These are phyloP conservation scores for Striga asiatica DNA, from an alignment of 257 asterid genomes.

Conservation along the genomic window DNA sequence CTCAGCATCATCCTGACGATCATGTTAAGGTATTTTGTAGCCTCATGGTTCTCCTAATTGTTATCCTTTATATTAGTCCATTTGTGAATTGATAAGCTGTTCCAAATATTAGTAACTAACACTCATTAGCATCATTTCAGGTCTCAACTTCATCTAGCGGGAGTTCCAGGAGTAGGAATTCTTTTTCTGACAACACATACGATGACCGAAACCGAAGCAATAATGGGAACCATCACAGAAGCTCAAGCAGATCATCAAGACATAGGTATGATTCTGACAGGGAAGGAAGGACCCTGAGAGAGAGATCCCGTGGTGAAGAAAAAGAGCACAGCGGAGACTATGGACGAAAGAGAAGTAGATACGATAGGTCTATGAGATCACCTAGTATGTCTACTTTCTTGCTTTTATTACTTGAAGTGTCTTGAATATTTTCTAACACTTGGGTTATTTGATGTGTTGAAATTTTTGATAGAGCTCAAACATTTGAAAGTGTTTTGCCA, in stretches of 20 bases:
- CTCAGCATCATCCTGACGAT: background rate
- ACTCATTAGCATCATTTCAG: background rate
- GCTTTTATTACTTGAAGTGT: background rate
- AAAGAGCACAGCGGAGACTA: constrained; percentile 33
- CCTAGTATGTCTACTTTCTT: constrained; percentile 47
- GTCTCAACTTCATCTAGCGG: background rate
- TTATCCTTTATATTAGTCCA: background rate
- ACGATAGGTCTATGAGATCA: constrained; percentile 46
- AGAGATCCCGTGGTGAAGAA: constrained; percentile 40
- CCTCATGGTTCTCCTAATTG: background rate
- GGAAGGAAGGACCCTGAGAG: constrained; percentile 52
- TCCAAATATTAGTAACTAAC: no score
- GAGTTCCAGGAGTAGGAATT: constrained; percentile 43
- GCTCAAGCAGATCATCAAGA: constrained; percentile 30
- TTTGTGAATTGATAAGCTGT: background rate
- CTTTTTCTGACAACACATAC: constrained; percentile 32
- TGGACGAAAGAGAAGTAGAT: constrained; percentile 49
- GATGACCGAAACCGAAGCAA: constrained; percentile 40
- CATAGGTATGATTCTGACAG: constrained; percentile 34
- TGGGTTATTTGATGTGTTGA: background rate
- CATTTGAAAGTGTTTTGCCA: background rate
- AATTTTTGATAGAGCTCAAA: background rate
- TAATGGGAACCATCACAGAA: constrained; percentile 34
- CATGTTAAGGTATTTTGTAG: background rate
- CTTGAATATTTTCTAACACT: background rate